A percentile compares a stretch with the other conserved stretches of the same genome.
Conservation (phyloP, 2,329 filamentous ascomycete species). For the Fusarium tanahbumbuense region DNA sequence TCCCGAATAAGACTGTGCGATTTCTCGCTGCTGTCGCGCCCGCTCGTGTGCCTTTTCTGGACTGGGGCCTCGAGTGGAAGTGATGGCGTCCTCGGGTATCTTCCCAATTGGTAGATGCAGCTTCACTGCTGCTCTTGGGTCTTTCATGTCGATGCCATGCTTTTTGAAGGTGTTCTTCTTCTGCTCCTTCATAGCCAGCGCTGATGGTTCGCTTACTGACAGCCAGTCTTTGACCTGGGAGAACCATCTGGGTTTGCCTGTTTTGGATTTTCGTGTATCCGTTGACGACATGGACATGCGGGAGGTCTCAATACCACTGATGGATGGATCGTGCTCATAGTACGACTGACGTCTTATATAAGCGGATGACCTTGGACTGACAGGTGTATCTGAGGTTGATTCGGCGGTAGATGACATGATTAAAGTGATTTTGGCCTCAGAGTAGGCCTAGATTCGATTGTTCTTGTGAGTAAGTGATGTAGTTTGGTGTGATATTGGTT, state of each 20-base stretch:
- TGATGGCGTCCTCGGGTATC: conserved; percentile 60
- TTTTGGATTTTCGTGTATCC: conserved; percentile 41
- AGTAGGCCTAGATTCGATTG: background rate
- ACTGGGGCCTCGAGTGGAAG: conserved; percentile 58
- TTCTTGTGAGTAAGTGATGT: background rate
- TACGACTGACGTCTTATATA: conserved; percentile 32
- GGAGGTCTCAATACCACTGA: conserved; percentile 37
- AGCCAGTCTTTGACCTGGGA: conserved; percentile 62
- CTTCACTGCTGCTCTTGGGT: conserved; percentile 59
- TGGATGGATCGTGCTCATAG: conserved; percentile 42
- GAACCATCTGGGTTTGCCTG: conserved; percentile 53
- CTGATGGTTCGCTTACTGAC: conserved; percentile 61
- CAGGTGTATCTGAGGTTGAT: conserved; percentile 13
- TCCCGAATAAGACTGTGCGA: conserved; percentile 44
- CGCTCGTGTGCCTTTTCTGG: conserved; percentile 58
- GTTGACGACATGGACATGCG: conserved; percentile 23
- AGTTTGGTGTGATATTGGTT: background rate
- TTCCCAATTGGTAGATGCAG: conserved; percentile 59
- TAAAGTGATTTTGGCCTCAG: background rate
- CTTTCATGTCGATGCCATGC: conserved; percentile 57
- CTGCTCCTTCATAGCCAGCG: conserved; percentile 60
- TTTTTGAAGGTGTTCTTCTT: conserved; percentile 57
- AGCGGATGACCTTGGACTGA: conserved; percentile 20
- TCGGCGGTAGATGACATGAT: conserved; percentile 22
- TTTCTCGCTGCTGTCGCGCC: conserved; percentile 50